A percentile compares a stretch with the other conserved stretches of the same genome.
Evolutionary conservation across 441 rosid genomes (phyloP).

Genomic region (Adansonia gregorii): DNA sequence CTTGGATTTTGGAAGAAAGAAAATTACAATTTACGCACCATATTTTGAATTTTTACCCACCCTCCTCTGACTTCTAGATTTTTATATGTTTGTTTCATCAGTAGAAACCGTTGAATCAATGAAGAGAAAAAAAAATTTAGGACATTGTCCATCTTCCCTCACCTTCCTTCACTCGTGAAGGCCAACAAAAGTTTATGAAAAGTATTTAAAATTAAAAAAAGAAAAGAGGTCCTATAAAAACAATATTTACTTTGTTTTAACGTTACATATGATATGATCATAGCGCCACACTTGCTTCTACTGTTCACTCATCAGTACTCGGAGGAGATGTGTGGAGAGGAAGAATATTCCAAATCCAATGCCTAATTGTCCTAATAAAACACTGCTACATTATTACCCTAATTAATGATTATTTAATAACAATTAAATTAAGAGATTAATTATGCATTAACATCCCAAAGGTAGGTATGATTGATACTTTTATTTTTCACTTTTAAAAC

Average conservation of each 20-base stretch:
- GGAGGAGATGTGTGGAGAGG: no score
- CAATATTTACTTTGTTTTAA: background rate
- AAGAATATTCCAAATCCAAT: slow-evolving; percentile 15
- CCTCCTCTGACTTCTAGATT: background rate
- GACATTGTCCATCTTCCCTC: background rate
- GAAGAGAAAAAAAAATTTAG: no score
- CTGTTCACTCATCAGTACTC: background rate
- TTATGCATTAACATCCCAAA: background rate
- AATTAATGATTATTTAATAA: background rate
- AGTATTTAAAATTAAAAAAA: background rate
- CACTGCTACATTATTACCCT: background rate
- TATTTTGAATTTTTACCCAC: background rate
- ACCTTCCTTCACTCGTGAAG: background rate
- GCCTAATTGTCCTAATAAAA: background rate
- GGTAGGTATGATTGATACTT: background rate
- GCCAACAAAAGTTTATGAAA: background rate
- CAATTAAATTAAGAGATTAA: background rate
- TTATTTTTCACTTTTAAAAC: no score
- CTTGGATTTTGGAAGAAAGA: no score
- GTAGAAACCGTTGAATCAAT: background rate
- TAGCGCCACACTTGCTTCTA: background rate
- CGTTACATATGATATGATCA: slow-evolving; percentile 4
- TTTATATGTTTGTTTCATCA: background rate
- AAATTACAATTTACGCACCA: no score
- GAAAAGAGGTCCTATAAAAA: background rate